Base-by-base conservation (phyloP, 169 alveolate species). In the Plasmodium sp. region DNA sequence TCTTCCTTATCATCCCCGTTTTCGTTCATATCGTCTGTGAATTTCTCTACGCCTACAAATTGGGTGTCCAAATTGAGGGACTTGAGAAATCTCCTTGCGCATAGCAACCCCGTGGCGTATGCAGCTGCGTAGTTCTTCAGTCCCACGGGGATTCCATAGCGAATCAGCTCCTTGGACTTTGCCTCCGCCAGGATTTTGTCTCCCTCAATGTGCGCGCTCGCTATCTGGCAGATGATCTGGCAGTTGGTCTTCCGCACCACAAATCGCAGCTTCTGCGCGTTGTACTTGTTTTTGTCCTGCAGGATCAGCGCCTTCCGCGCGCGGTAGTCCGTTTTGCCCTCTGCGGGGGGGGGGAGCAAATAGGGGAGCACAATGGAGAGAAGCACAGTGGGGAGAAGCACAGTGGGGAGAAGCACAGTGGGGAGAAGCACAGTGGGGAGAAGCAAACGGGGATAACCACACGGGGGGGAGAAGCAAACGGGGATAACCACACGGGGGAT, bases 311-410 rank as follows among this genome's bases (percentile, higher is more conserved):
- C 98, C 92, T 99, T 98, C 95, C 99, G 98, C 85, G 99, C 99
- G 93, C 98, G 98, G 98, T 99, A 99, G 96, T 99, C 99, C 34
- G 99, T 99, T 98, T 99, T 99, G 62, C 99, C 99, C 99, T 99
- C 99, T 98, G 97, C 33, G n/a, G 16, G 81, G 9, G 33, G 83
- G 22, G 31, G 22, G n/a, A n/a, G n/a, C n/a, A n/a, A n/a, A n/a
- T n/a, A n/a, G n/a, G 6, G 22, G 10, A 1, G 27, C 22, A 2
- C 72, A 5, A 2, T n/a, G n/a, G n/a, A n/a, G n/a, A n/a, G n/a
- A 54, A 4, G 10, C 12, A 5, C 22, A 56, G 22, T 56, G n/a
- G 3, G 22, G 22, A 2, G 22, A 56, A 1, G 27, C 22, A 2
- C 72, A 5, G 0, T n/a, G n/a, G n/a, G n/a, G n/a, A n/a, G n/a